Evolutionary conservation across 2,329 filamentous ascomycete genomes (phyloP).

Genomic region (Paracamarosporium sp.): DNA sequence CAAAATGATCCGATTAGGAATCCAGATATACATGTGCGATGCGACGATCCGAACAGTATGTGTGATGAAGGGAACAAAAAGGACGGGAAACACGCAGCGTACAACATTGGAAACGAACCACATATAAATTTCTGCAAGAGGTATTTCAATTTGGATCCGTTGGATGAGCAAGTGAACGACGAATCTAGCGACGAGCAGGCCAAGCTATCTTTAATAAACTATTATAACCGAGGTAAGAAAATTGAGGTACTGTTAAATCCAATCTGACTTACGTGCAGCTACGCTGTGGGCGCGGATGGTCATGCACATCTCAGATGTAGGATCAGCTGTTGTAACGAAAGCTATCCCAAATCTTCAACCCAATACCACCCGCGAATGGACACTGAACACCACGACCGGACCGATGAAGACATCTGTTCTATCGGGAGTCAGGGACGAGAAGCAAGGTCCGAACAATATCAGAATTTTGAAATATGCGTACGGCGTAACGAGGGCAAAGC

Average conservation of each 20-base stretch:
- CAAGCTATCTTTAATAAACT: constrained; percentile 32
- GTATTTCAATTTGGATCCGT: constrained; percentile 34
- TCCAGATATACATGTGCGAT: constrained; percentile 41
- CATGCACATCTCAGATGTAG: constrained; percentile 41
- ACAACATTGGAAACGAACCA: constrained; percentile 45
- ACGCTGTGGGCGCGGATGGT: constrained; percentile 44
- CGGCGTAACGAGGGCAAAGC: constrained; percentile 40
- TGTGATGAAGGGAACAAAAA: constrained; percentile 34
- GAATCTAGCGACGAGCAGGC: constrained; percentile 29
- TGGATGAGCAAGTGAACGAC: constrained; percentile 32
- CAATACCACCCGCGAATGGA: constrained; percentile 31
- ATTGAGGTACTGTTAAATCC: neutral
- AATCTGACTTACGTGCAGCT: constrained; percentile 14
- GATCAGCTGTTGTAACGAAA: constrained; percentile 32
- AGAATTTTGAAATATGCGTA: constrained; percentile 41
- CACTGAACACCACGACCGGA: constrained; percentile 19
- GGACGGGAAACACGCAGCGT: constrained; percentile 38
- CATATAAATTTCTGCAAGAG: constrained; percentile 41
- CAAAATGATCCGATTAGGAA: constrained; percentile 30
- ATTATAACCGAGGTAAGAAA: constrained; percentile 39
- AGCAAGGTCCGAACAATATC: constrained; percentile 26
- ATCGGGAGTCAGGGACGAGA: constrained; percentile 37
- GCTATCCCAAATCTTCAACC: constrained; percentile 18
- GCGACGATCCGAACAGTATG: constrained; percentile 39
- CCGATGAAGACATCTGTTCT: constrained; percentile 43